Base-by-base conservation (phyloP, 225 moss, liverwort and hornwort genomes). In the Marchantia paleacea region DNA sequence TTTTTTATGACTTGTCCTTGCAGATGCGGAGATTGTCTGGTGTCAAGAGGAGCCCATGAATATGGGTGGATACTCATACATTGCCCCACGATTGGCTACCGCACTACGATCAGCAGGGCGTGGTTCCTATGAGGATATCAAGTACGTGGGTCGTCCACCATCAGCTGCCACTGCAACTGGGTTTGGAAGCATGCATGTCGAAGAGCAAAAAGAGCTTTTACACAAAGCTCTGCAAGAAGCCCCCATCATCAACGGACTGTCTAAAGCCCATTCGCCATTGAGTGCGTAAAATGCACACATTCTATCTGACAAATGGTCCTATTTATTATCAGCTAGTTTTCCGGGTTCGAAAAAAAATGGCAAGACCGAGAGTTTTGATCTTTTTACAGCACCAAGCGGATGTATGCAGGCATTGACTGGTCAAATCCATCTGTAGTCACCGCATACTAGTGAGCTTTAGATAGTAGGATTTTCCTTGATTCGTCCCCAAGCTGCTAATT, bases 21-120 rank as follows among this genome's bases (percentile, higher is more conserved):
- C 90, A 94, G 93, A 97, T 79, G 94, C 93, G 3, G 94, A 94
- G 81, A 69, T 97, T 70, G 92, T 88, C 55, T 97, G 97, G 94
- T 93, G 94, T 76, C 97, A 97, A 82, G 97, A 97, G 75, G 94
- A 97, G 79, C 96, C 96, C 10, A 93, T 93, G 93, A 94, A 97
- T 26, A 97, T 97, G 96, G 94, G 96, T 64, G 86, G 83, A 1
- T 97, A 85, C 83, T 72, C 78, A 4, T 97, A 87, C 80, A 87
- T 89, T 24, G 82, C 82, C 30, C 92, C 88, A 78, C 90, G 94
- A 49, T 50, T 97, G 55, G 94, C 89, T 47, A 86, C 85, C 58
- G 86, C 92, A 19, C 85, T 97, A 73, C 83, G 60, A 64, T 30
- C 77, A 7, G 63, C 77, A 12, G 80, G 80, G 68, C 86, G 90